Evolutionary conservation across 768 basidiomycete species (phyloP).

Genomic region (Pluteus cervinus): DNA sequence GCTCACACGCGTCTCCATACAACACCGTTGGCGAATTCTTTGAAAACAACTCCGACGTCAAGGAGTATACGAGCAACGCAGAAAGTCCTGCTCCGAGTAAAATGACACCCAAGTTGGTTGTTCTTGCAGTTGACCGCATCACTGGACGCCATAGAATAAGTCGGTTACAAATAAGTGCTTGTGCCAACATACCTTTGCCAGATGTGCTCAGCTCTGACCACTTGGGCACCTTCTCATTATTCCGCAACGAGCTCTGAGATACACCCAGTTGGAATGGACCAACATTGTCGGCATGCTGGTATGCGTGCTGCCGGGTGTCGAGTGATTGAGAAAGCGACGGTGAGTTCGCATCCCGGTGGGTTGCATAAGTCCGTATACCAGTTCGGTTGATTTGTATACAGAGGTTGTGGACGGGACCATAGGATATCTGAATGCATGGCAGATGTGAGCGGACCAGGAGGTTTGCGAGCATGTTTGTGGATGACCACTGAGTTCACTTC

Average conservation of each 20-base stretch:
- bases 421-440: no score
- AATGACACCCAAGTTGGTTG: constrained; percentile 49
- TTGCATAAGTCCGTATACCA: constrained; percentile 44
- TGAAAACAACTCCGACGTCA: constrained; percentile 83
- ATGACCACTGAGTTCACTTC: no score
- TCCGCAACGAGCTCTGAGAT: constrained; percentile 46
- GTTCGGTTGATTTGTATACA: no score
- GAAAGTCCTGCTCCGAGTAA: constrained; percentile 79
- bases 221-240: constrained; percentile 53
- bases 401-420: no score
- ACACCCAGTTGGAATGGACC: constrained; percentile 79
- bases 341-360: constrained; percentile 38
- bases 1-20: constrained; percentile 56
- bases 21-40: constrained; percentile 82
- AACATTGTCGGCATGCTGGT: constrained; percentile 45
- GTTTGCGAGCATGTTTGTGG: no score
- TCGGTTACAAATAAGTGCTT: constrained; percentile 2
- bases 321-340: constrained; percentile 59
- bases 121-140: constrained; percentile 41
- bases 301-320: constrained; percentile 44
- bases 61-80: constrained; percentile 67
- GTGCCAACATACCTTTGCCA: constrained; percentile 58
- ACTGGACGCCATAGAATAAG: constrained; percentile 22
- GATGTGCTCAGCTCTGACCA: constrained; percentile 76
- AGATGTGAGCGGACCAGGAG: no score